Evolutionary conservation across 495 filamentous ascomycete species (phyloP), one percentile per base, ranked within the genome.

Genomic region (Penicillium manginii): DNA sequence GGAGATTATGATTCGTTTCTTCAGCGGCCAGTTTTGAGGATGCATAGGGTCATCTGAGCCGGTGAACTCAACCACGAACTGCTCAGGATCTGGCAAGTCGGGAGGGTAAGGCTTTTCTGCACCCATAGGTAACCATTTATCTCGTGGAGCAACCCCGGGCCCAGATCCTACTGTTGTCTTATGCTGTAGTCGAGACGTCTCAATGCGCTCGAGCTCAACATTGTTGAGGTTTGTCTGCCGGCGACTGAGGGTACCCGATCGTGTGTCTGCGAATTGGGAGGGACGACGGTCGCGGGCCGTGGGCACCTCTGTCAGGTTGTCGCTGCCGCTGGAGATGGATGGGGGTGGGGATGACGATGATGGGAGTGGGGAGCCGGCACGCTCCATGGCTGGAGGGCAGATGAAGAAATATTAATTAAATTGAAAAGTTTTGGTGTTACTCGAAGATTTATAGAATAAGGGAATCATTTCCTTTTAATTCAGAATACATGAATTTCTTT

Each of bases 21-120:
- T 0, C 23, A 64, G 58, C 0, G 75, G 55, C 79, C 81, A 84
- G 58, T 84, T 86, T 57, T 82, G 76, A 4, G 82, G 79, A 64
- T 86, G 78, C 31, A 73, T 29, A 2, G 80, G 81, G 62, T 84
- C 81, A 35, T 82, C 63, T 2, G 62, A 64, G n/a, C 77, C 83
- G 18, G 73, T 73, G 59, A 83, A 85, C 42, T 85, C 80, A 6
- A 85, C 81, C 2, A 84, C 68, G 52, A 83, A 84, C 54, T 81
- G 74, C 43, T 78, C 70, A 3, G 69, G 67, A 33, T 77, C 74
- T 10, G 80, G 80, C 5, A 83, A 64, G 3, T 55, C 32, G 3
- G 75, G 76, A 0, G 81, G 81, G 57, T 78, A 82, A 3, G 74
- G 76, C 57, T 72, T 78, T 0, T 69, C 75, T 32, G 67, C 73